Evolutionary conservation across 805 yeast genomes (phyloP), one percentile per base, ranked within the genome.

Genomic region (Kuraishia ogatae): DNA sequence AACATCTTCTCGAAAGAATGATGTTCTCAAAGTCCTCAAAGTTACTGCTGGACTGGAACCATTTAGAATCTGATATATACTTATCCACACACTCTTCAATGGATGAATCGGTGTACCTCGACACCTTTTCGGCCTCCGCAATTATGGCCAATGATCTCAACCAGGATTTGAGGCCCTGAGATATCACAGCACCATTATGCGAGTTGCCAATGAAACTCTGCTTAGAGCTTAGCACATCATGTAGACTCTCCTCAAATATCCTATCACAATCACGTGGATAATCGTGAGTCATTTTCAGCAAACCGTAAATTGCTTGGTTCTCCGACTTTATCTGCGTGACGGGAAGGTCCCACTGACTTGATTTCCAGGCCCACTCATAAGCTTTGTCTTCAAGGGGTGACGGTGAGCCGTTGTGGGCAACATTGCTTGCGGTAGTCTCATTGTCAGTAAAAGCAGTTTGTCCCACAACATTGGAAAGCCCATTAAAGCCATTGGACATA

Each of bases 331-430:
- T 64, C 0, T 56, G 64, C 1, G 84, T 75, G 0, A 64, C 58
- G 0, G 96, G 89, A 1, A 87, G 57, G 54, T 85, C 86, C 97
- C 97, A 92, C 52, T 81, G 79, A 49, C 78, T 80, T 48, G 92
- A 67, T 62, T 87, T 87, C 90, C 97, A 85, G 0, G 84, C 80
- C 81, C 90, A 84, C 56, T 79, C 82, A 64, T 77, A 87, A 1
- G 68, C 56, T 23, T 66, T 65, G 22, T 62, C 64, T 1, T 58
- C 53, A 8, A 24, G 35, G 3, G 43, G 15, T 49, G 39, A n/a
- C 50, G n/a, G n/a, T n/a, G 20, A 43, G 22, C 39, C 51, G 15
- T 50, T 51, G 20, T 28, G 24, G 24, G 23, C 46, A 48, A 39
- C 29, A 21, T 50, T 35, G 43, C n/a, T 35, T 17, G n/a, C 17